Evolutionary conservation across 169 alveolate species (phyloP), one percentile per base, ranked within the genome.

Genomic region (Hepatocystis sp.): DNA sequence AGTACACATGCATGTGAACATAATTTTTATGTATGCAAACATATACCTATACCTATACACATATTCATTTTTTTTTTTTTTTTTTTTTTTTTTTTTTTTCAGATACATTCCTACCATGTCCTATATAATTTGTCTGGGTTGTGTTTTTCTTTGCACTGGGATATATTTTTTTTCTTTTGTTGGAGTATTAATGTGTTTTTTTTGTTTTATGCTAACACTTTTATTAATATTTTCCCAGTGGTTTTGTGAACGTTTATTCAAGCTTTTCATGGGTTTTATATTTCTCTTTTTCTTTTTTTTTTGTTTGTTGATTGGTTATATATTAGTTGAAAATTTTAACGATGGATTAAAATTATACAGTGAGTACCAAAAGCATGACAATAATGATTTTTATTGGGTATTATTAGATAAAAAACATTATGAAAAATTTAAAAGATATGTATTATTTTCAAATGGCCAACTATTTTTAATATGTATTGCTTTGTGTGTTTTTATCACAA

Each of bases 81-180:
- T 36, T 36, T 36, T 36, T 17, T 63, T 39, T 19, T 5, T 42
- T 39, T 17, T 3, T 25, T 46, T 55, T 53, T 49, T 67, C 42
- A 81, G 89, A 27, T 81, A 81, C 52, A 68, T 32, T 10, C 89
- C 89, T 42, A 47, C 56, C 11, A 81, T 81, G 89, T 81, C 89
- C 52, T 81, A 81, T 19, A 27, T 81, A 21, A 81, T 81, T 10
- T 61, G 84, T 25, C 40, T 81, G 51, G 89, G 84, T 4, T 49
- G 89, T 47, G 56, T 81, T 28, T 81, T 81, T 66, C 67, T 81
- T 65, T 81, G 89, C 52, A 61, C 84, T 52, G 89, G 89, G 13
- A 64, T 81, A 3, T 63, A 36, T 21, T 81, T 81, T 53, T 81
- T 81, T 10, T 81, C 89, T 25, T 30, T 81, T 10, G 46, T 81